phyloP scores from a whole-genome alignment of 495 filamentous ascomycete genomes.

The Penicillium macrosclerotiorum region DNA sequence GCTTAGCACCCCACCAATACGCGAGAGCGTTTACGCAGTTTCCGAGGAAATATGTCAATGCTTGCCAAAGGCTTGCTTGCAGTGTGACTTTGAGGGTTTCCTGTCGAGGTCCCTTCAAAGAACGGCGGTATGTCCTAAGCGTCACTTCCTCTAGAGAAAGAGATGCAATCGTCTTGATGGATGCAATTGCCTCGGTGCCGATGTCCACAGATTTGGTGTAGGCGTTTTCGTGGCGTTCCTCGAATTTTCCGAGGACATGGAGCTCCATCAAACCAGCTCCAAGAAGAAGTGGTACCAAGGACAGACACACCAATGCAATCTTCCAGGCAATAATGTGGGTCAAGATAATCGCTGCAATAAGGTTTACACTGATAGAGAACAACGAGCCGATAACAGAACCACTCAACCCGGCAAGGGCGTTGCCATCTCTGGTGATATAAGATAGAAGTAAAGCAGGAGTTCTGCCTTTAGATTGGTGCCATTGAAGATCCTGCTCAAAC shows the following conservation, averaged over 20 bases:
- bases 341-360: conserved; percentile 42
- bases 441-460: conserved; percentile 46
- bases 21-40: conserved; percentile 61
- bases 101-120: conserved; percentile 40
- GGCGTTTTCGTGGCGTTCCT: conserved; percentile 57
- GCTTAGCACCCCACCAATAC: conserved; percentile 68
- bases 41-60: conserved; percentile 51
- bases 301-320: conserved; percentile 39
- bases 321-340: conserved; percentile 46
- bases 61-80: conserved; percentile 51
- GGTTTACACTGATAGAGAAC: conserved; percentile 45
- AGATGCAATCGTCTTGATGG: conserved; percentile 54
- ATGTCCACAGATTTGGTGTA: conserved; percentile 51
- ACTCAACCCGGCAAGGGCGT: conserved; percentile 47
- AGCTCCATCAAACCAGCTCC: conserved; percentile 52
- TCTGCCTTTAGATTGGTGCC: conserved; percentile 51
- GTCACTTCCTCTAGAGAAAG: conserved; percentile 47
- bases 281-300: conserved; percentile 43
- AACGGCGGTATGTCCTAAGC: conserved; percentile 36
- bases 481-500: conserved; percentile 53
- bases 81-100: conserved; percentile 48
- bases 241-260: conserved; percentile 50
- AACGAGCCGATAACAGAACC: conserved; percentile 45
- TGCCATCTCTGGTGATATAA: conserved; percentile 50
- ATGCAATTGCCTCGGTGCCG: conserved; percentile 49